Conservation (phyloP, 1,284 basidiomycete species). For the Leccinum cinnamomeum region DNA sequence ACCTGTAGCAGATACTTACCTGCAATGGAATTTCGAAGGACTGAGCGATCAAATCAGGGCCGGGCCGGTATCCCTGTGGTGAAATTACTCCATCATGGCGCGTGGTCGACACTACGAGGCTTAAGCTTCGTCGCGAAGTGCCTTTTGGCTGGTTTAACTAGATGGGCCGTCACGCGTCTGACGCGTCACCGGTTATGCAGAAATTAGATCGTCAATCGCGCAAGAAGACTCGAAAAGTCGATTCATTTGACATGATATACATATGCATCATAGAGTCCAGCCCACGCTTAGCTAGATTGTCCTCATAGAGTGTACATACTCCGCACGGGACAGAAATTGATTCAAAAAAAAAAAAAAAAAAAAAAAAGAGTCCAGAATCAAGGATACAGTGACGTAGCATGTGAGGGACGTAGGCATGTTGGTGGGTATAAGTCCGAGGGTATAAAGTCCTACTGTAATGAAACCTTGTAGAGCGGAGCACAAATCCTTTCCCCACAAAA, state of each 20-base stretch:
- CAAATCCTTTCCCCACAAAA: too few species aligned
- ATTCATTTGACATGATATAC: background rate
- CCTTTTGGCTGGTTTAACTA: background rate
- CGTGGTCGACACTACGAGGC: background rate
- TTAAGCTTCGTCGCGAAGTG: background rate
- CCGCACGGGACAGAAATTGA: too few species aligned
- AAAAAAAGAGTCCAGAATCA: too few species aligned
- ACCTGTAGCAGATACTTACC: background rate
- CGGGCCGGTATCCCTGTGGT: background rate
- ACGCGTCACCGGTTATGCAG: background rate
- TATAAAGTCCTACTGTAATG: too few species aligned
- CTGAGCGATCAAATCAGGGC: background rate
- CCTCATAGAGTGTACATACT: too few species aligned
- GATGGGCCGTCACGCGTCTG: background rate
- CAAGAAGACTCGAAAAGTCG: background rate
- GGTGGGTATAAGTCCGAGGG: too few species aligned
- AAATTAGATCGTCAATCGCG: background rate
- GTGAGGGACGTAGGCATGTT: too few species aligned
- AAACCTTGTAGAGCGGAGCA: too few species aligned
- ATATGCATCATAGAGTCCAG: background rate
- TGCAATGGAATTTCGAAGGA: background rate
- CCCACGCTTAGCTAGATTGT: too few species aligned
- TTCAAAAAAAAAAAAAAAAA: too few species aligned
- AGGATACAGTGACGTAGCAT: too few species aligned
- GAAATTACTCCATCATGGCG: background rate